Percentiles rank a stretch among this genome's conserved stretches.
Conservation (phyloP, 2,329 filamentous ascomycete genomes). For the Sclerotinia glacialis region DNA sequence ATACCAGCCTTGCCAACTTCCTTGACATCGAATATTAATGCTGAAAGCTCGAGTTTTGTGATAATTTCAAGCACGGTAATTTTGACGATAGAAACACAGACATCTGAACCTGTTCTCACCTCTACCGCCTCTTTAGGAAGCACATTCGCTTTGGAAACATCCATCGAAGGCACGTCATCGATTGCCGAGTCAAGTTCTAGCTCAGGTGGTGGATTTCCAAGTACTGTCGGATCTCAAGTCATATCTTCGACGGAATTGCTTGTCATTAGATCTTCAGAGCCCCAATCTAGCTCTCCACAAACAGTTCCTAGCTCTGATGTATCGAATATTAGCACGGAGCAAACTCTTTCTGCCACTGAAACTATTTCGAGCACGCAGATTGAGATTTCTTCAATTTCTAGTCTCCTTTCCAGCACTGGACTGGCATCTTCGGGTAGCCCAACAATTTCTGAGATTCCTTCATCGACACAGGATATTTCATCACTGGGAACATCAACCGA, state of each 20-base stretch:
- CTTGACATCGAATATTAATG: not conserved
- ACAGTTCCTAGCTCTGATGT: not conserved
- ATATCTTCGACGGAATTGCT: not conserved
- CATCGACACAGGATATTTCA: not conserved
- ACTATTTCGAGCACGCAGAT: not conserved
- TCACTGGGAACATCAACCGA: not conserved
- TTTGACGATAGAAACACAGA: constrained; percentile 1
- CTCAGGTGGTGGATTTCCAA: not conserved
- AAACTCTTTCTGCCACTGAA: not conserved
- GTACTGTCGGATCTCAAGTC: not conserved
- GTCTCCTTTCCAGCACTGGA: not conserved
- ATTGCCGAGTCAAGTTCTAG: not conserved
- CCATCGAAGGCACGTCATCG: not conserved
- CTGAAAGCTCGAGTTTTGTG: not conserved
- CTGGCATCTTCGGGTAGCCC: not conserved
- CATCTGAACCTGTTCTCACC: not conserved
- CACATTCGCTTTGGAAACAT: not conserved
- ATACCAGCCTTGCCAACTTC: not conserved
- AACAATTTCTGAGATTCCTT: not conserved
- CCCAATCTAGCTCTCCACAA: not conserved
- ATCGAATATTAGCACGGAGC: not conserved
- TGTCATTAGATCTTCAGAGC: not conserved
- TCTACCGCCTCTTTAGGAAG: not conserved
- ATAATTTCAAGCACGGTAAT: not conserved
- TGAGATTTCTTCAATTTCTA: not conserved